Evolutionary conservation across 176 grass and related monocot genomes (phyloP), one percentile per base, ranked within the genome.

Genomic region (Calamus simplicifolius): DNA sequence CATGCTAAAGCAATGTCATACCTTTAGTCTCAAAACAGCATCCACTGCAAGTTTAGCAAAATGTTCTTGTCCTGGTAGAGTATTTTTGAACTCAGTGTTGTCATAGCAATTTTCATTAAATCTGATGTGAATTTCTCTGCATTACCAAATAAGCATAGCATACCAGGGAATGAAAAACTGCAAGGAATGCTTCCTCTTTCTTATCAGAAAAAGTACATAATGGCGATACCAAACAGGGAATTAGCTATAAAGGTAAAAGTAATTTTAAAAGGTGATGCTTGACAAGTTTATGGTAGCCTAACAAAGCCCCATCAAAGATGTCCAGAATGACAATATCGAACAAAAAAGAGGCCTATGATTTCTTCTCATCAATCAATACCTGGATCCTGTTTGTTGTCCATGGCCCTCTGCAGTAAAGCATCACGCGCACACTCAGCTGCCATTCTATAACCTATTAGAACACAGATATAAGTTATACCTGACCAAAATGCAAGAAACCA

Each of bases 61-160:
- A 62, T 96, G 89, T 58, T 96, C 91, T 96, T 96, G 61, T 96
- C 91, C 70, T 90, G 86, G 6, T 80, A 96, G 63, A 97, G 92
- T 51, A 97, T 97, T 82, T 97, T 97, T 30, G 92, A 97, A 65
- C 92, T 88, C 62, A 97, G 72, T 14, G 92, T 97, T 58, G 92
- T 88, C 92, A 85, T 97, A 16, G 92, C 92, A 29, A 91, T 97
- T n/a, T 97, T 97, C 84, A 91, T 88, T 28, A 97, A 79, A 85
- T 97, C 92, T 5, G 78, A 66, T 52, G 66, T 82, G 29, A 97
- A 97, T 51, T 82, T 97, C n/a, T 91, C 92, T 97, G 81, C 69
- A 75, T 25, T 3, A 25, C 18, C 53, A 75, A 78, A 57, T n/a
- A 63, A 73, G 50, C 6, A 48, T 19, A 78, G 25, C 16, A 72